Conservation (phyloP, 2,329 filamentous ascomycete species). For the Pyrenophora graminea region DNA sequence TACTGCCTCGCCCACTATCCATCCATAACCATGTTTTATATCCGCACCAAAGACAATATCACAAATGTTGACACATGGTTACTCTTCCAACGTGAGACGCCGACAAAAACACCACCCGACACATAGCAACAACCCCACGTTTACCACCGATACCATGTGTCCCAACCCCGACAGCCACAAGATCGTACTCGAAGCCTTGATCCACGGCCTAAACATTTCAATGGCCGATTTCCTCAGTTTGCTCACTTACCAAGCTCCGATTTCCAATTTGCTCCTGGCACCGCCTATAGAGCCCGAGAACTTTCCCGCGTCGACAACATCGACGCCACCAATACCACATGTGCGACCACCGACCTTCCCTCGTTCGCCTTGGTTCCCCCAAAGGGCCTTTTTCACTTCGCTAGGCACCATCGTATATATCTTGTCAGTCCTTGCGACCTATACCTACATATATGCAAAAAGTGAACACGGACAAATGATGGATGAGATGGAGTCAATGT, state of each 20-base stretch:
- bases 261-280: conserved; percentile 6
- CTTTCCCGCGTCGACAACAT: no score
- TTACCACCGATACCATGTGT: background rate
- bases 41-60: no score
- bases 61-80: background rate
- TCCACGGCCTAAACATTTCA: conserved; percentile 6
- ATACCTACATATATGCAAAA: no score
- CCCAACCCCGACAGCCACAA: background rate
- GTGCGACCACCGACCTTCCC: no score
- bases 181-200: conserved; percentile 6
- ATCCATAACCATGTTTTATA: background rate
- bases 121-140: background rate
- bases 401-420: no score
- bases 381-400: no score
- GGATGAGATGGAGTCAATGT: no score
- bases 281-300: background rate
- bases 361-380: no score
- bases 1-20: background rate
- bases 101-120: background rate
- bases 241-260: conserved; percentile 4
- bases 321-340: no score
- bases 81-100: background rate
- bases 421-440: no score
- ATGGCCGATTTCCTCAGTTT: conserved; percentile 4
- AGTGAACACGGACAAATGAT: no score